Evolutionary conservation across 2,329 filamentous ascomycete genomes (phyloP).

Genomic region (Fusarium duplospermum): DNA sequence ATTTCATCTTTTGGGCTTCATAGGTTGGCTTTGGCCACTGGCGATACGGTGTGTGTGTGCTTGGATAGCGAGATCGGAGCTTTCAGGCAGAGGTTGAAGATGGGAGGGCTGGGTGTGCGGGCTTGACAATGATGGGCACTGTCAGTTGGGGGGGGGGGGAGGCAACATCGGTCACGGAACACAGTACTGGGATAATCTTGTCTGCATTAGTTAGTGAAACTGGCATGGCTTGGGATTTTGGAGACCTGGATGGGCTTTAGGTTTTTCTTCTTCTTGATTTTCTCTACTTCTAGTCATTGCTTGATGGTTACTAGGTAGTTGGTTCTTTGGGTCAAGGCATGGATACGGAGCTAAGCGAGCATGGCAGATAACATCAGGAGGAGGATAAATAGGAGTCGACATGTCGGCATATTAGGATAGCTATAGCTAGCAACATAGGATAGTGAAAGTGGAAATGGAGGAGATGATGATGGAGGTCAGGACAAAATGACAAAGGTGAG

Average conservation of each 20-base stretch:
- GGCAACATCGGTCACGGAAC: too few species aligned
- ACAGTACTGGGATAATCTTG: not conserved
- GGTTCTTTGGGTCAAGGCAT: not conserved
- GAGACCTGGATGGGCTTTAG: not conserved
- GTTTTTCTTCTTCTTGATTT: not conserved
- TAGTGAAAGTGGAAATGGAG: not conserved
- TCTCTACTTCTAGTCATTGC: not conserved
- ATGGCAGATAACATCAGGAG: not conserved
- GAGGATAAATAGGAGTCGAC: not conserved
- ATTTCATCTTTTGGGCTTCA: not conserved
- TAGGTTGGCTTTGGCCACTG: not conserved
- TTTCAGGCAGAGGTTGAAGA: not conserved
- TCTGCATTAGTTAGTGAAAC: not conserved
- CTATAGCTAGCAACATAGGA: not conserved
- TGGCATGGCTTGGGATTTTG: not conserved
- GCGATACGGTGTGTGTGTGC: not conserved
- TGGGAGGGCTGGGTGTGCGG: not conserved
- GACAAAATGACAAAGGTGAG: not conserved
- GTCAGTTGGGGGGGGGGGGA: not conserved
- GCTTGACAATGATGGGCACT: not conserved
- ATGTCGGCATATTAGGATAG: not conserved
- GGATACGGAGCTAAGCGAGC: not conserved
- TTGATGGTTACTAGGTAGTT: not conserved
- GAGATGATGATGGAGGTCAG: not conserved
- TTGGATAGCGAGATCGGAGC: not conserved